Evolutionary conservation across 768 basidiomycete species (phyloP).

Genomic region (Calocybe indica): DNA sequence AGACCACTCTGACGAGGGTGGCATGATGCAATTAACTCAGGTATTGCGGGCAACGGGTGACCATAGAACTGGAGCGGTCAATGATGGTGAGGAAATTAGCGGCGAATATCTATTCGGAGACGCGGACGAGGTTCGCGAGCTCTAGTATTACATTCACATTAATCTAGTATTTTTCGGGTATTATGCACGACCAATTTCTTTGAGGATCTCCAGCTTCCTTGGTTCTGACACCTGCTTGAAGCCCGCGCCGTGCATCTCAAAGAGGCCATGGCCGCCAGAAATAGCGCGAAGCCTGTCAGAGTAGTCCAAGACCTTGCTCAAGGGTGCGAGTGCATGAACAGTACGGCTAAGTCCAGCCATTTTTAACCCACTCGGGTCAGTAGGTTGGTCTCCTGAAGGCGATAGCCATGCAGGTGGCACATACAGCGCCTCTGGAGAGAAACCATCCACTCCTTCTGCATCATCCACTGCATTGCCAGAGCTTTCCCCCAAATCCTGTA

Average conservation of each 20-base stretch:
- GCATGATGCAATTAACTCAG: conserved; percentile 75
- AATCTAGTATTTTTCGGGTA: too few relatives aligned
- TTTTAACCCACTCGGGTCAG: too few relatives aligned
- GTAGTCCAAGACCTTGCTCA: conserved; percentile 81
- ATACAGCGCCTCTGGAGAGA: conserved; percentile 61
- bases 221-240: conserved; percentile 61
- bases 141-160: conserved; percentile 25
- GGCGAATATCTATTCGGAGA: conserved; percentile 73
- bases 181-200: conserved; percentile 73
- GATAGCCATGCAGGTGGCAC: conserved; percentile 73
- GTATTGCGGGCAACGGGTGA: conserved; percentile 54
- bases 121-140: conserved; percentile 69
- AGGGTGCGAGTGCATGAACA: conserved; percentile 67
- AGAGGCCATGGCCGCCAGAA: conserved; percentile 76
- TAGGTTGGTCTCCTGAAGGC: conserved; percentile 42
- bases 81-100: conserved; percentile 75
- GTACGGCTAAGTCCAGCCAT: conserved; percentile 43
- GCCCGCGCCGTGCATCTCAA: conserved; percentile 76
- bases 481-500: conserved; percentile 60
- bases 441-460: conserved; percentile 37
- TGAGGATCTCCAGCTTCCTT: conserved; percentile 66
- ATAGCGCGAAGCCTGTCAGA: conserved; percentile 72
- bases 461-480: conserved; percentile 23
- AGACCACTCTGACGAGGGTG: conserved; percentile 32
- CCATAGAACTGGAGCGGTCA: conserved; percentile 48